Conservation (phyloP, 768 basidiomycete species). For the Hygrophorus russula region DNA sequence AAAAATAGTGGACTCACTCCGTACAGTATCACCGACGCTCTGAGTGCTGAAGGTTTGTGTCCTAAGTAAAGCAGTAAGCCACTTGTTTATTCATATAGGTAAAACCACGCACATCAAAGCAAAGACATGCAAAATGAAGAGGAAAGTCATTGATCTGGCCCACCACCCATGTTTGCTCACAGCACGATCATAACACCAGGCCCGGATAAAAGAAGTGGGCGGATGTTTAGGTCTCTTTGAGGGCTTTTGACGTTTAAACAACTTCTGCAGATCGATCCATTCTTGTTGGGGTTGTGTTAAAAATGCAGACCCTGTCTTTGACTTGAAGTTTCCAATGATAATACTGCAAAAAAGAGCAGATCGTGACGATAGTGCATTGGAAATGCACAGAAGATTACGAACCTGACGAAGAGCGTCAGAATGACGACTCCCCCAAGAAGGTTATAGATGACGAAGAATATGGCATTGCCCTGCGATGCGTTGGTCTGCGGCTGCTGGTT, state of each 20-base stretch:
- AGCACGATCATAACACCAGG: constrained; percentile 90
- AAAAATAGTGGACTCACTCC: constrained; percentile 34
- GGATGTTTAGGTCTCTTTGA: constrained; percentile 64
- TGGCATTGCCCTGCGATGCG: constrained; percentile 68
- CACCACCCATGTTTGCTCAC: constrained; percentile 91
- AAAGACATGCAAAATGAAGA: constrained; percentile 76
- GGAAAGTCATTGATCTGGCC: constrained; percentile 64
- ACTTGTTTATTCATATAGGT: not conserved
- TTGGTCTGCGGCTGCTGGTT: constrained; percentile 64
- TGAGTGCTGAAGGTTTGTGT: constrained; percentile 63
- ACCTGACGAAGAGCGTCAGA: constrained; percentile 87
- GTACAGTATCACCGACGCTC: constrained; percentile 36
- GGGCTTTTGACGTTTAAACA: constrained; percentile 78
- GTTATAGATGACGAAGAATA: constrained; percentile 90
- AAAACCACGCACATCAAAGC: constrained; percentile 57
- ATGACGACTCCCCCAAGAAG: constrained; percentile 85
- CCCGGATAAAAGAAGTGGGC: constrained; percentile 43
- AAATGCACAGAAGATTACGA: constrained; percentile 15
- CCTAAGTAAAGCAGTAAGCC: constrained; percentile 30
- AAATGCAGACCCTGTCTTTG: constrained; percentile 77
- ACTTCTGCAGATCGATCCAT: constrained; percentile 89
- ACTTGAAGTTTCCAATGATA: constrained; percentile 89
- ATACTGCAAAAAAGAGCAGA: constrained; percentile 41
- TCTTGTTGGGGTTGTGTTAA: constrained; percentile 80
- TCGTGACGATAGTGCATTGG: constrained; percentile 2